Evolutionary conservation across 2,329 filamentous ascomycete species (phyloP).

Genomic region (Botrytis deweyae): DNA sequence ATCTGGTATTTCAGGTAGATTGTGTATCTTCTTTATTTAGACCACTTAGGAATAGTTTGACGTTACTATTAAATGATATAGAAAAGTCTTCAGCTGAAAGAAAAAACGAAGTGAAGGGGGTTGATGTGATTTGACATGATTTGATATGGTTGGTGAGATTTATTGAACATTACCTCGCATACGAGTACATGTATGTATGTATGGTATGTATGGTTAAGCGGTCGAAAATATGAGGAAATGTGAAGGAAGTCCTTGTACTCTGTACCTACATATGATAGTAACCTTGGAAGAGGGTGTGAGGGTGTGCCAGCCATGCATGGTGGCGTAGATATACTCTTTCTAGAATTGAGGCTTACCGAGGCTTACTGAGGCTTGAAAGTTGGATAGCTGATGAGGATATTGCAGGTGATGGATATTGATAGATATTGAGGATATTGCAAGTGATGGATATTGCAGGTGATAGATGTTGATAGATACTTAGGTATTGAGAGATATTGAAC

Average conservation of each 20-base stretch:
- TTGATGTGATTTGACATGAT: conserved; percentile 5
- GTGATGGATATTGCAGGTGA: no score
- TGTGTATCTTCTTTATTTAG: not conserved
- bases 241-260: not conserved
- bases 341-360: conserved; percentile 11
- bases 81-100: not conserved
- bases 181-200: no score
- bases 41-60: conserved; percentile 1
- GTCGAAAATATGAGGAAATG: not conserved
- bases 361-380: not conserved
- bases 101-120: no score
- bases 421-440: no score
- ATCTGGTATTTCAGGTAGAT: not conserved
- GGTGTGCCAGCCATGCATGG: conserved; percentile 10
- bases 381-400: not conserved
- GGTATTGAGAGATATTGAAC: not conserved
- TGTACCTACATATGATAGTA: not conserved
- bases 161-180: not conserved
- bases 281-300: not conserved
- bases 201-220: not conserved
- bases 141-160: not conserved
- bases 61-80: not conserved
- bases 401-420: no score
- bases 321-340: conserved; percentile 8
- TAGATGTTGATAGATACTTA: no score